These are phyloP conservation scores for Cytospora piceae DNA, from an alignment of 2,329 filamentous ascomycete genomes.

Conservation along the genomic window DNA sequence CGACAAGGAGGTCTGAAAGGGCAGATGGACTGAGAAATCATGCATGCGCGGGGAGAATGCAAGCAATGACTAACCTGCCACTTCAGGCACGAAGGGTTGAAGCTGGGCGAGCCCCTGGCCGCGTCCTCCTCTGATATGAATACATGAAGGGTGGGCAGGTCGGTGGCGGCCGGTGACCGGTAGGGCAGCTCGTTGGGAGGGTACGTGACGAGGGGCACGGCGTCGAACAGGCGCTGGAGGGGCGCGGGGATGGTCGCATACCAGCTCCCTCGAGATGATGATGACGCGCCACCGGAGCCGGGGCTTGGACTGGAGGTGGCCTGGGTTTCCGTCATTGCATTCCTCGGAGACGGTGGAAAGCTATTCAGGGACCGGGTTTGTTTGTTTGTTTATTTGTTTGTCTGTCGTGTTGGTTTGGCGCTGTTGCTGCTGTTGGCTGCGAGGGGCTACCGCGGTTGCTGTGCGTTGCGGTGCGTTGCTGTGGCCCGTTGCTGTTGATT, in stretches of 20 bases:
- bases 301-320: constrained; percentile 3
- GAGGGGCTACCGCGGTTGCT: no score
- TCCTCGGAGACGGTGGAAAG: background rate
- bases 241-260: constrained; percentile 67
- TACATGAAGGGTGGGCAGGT: constrained; percentile 68
- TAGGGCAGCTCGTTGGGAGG: constrained; percentile 74
- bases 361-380: background rate
- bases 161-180: constrained; percentile 51
- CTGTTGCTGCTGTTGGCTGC: no score
- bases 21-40: background rate
- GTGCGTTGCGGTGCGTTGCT: background rate
- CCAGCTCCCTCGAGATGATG: constrained; percentile 40
- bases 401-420: no score
- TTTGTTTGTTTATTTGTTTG: no score
- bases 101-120: constrained; percentile 67
- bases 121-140: constrained; percentile 73
- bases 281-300: constrained; percentile 16
- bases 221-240: constrained; percentile 81
- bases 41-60: background rate
- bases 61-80: constrained; percentile 76
- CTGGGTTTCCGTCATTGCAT: constrained; percentile 27
- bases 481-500: background rate
- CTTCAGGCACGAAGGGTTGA: constrained; percentile 91
- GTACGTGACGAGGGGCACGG: constrained; percentile 79
- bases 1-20: background rate